phyloP scores from a whole-genome alignment of 2,329 filamentous ascomycete species.

The Ceratocystiopsis sp. region DNA sequence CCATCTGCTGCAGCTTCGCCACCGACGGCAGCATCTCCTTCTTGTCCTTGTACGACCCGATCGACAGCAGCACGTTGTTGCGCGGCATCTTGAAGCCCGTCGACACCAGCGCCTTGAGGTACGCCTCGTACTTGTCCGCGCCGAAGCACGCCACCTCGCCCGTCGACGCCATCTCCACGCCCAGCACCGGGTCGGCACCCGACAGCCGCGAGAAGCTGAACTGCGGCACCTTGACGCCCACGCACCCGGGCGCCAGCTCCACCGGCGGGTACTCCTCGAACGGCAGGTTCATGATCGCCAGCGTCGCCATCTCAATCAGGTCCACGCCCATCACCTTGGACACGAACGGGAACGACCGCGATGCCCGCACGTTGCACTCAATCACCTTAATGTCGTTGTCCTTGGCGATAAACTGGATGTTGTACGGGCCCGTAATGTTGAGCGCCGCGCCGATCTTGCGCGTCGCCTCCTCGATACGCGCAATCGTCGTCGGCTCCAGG shows the following conservation, averaged over 20 bases:
- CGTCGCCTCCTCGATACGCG: slow-evolving; percentile 85
- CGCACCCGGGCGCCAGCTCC: slow-evolving; percentile 61
- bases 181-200: slow-evolving; percentile 86
- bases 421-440: slow-evolving; percentile 92
- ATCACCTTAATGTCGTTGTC: slow-evolving; percentile 99
- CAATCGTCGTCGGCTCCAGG: slow-evolving; percentile 72
- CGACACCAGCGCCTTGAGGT: slow-evolving; percentile 87
- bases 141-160: slow-evolving; percentile 97
- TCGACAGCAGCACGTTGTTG: slow-evolving; percentile 86
- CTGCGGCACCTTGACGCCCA: slow-evolving; percentile 95
- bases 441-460: slow-evolving; percentile 86
- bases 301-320: slow-evolving; percentile 95
- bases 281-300: slow-evolving; percentile 78
- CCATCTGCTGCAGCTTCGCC: slow-evolving; percentile 72
- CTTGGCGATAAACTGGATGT: slow-evolving; percentile 99
- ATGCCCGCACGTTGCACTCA: slow-evolving; percentile 94
- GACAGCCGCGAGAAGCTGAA: slow-evolving; percentile 97
- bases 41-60: slow-evolving; percentile 97
- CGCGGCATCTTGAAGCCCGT: slow-evolving; percentile 94
- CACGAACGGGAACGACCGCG: slow-evolving; percentile 92
- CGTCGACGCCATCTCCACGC: slow-evolving; percentile 98
- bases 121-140: slow-evolving; percentile 90
- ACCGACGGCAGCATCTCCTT: slow-evolving; percentile 91
- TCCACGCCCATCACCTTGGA: slow-evolving; percentile 98
- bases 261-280: slow-evolving; percentile 68